A percentile compares a stretch with the other conserved stretches of the same genome.
Evolutionary conservation across 1,284 basidiomycete genomes (phyloP).

Genomic region (Irpex rosettiformis): DNA sequence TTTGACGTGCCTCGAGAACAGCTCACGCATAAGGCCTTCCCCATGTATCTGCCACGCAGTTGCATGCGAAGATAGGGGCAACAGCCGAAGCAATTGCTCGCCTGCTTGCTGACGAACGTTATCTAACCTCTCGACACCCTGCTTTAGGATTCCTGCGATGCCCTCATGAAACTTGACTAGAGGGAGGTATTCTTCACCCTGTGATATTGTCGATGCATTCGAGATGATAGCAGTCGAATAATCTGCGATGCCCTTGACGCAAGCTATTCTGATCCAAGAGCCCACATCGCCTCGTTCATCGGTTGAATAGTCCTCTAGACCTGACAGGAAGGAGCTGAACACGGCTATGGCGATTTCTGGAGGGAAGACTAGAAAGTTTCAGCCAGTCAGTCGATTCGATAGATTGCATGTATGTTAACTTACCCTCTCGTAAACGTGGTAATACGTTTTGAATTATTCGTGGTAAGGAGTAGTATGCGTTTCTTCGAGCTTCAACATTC

Average conservation of each 20-base stretch:
- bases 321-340: constrained; percentile 53
- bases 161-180: constrained; percentile 53
- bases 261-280: constrained; percentile 89
- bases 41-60: constrained; percentile 51
- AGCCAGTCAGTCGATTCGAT: no score
- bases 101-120: constrained; percentile 84
- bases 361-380: constrained; percentile 42
- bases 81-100: constrained; percentile 48
- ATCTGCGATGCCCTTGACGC: constrained; percentile 58
- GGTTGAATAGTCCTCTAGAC: constrained; percentile 85
- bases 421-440: constrained; percentile 43
- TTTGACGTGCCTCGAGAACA: constrained; percentile 49
- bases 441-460: constrained; percentile 49
- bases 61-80: constrained; percentile 40
- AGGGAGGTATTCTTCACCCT: constrained; percentile 57
- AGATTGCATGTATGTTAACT: no score
- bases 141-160: constrained; percentile 75
- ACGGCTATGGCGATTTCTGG: constrained; percentile 40
- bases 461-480: constrained; percentile 67
- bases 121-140: constrained; percentile 89
- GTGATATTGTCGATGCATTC: constrained; percentile 35
- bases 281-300: constrained; percentile 98
- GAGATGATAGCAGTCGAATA: constrained; percentile 46
- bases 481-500: constrained; percentile 66
- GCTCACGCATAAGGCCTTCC: constrained; percentile 39